Evolutionary conservation across 805 yeast genomes (phyloP).

Genomic region (Saccharomycopsis amapae): DNA sequence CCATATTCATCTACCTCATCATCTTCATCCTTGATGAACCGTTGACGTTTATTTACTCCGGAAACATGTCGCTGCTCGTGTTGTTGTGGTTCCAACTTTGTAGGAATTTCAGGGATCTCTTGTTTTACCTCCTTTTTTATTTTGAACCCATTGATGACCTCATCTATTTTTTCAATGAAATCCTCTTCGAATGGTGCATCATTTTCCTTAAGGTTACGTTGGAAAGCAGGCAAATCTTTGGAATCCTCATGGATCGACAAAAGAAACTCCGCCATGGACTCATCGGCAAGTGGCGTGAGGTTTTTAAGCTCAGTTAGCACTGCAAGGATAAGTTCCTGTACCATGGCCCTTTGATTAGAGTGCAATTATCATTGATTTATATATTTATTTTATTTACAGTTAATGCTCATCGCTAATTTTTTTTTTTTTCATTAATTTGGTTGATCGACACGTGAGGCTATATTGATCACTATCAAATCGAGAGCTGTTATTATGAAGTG

Average conservation of each 20-base stretch:
- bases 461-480: too few species aligned
- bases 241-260: constrained; percentile 33
- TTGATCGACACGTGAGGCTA: too few species aligned
- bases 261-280: constrained; percentile 41
- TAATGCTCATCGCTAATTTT: too few species aligned
- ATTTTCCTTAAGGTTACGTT: constrained; percentile 31
- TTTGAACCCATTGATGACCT: background rate
- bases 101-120: background rate
- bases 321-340: too few species aligned
- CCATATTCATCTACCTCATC: constrained; percentile 15
- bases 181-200: constrained; percentile 37
- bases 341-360: too few species aligned
- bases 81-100: too few species aligned
- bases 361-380: too few species aligned
- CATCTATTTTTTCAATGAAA: constrained; percentile 22
- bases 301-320: constrained; percentile 12
- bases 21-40: constrained; percentile 1
- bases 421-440: too few species aligned
- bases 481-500: too few species aligned
- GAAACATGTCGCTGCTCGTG: background rate
- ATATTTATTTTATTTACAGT: too few species aligned
- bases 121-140: background rate
- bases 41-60: constrained; percentile 17
- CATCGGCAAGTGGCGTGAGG: constrained; percentile 30
- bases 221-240: constrained; percentile 30